A percentile compares a stretch with the other conserved stretches of the same genome.
These are phyloP conservation scores for Chlorokybus atmophyticus DNA, from an alignment of 139 green algal genomes.

Conservation along the genomic window DNA sequence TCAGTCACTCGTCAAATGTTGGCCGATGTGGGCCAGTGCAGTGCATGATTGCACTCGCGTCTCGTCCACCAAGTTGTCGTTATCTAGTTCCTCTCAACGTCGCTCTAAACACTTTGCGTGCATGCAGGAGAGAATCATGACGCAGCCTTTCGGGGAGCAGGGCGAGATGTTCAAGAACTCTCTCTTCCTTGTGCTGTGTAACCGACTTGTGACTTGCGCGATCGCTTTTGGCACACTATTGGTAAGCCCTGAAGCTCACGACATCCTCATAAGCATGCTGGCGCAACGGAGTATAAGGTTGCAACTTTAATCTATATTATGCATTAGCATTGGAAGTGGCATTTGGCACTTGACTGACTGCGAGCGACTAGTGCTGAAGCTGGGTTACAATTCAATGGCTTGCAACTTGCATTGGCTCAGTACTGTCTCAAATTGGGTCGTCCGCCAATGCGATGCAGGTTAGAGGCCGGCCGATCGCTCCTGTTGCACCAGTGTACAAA, in stretches of 20 bases:
- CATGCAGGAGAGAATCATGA: conserved; percentile 96
- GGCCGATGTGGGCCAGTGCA: too few relatives aligned
- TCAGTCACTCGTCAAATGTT: too few relatives aligned
- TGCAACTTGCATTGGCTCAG: too few relatives aligned
- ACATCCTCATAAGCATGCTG: not conserved
- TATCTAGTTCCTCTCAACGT: too few relatives aligned
- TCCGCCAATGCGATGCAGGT: not conserved
- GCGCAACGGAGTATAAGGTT: not conserved
- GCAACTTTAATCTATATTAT: not conserved
- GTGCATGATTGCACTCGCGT: too few relatives aligned
- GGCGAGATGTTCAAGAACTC: conserved; percentile 71
- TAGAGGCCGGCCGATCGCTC: conserved; percentile 9
- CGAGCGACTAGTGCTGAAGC: not conserved
- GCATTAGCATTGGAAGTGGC: not conserved
- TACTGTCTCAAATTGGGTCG: not conserved
- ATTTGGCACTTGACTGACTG: too few relatives aligned
- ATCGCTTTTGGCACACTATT: conserved; percentile 23
- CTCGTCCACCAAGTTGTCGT: too few relatives aligned
- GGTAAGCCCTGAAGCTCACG: not conserved
- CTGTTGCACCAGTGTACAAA: conserved; percentile 43
- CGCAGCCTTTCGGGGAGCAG: conserved; percentile 29
- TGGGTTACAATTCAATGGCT: not conserved
- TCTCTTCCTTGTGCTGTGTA: conserved; percentile 90
- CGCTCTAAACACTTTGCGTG: too few relatives aligned
- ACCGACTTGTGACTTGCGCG: conserved; percentile 64